phyloP scores from a whole-genome alignment of 331 rosid species.

The Spiraea crenata region DNA sequence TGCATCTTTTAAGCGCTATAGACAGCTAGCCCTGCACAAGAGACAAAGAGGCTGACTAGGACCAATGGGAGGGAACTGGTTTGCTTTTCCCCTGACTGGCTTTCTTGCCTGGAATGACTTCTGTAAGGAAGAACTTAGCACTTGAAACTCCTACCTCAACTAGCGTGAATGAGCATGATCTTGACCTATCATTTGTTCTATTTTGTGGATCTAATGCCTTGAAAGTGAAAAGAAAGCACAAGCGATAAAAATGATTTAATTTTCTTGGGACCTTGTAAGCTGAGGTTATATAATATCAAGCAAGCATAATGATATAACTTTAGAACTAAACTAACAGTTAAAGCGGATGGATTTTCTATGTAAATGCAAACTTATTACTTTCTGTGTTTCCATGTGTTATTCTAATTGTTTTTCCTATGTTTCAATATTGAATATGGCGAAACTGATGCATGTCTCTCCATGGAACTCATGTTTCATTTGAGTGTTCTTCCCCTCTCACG shows the following conservation, averaged over 20 bases:
- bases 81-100: too few species aligned
- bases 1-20: too few species aligned
- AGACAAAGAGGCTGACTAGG: too few species aligned
- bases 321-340: background rate
- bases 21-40: too few species aligned
- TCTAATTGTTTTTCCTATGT: slow-evolving; percentile 27
- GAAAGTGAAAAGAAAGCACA: too few species aligned
- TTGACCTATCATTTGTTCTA: too few species aligned
- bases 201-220: too few species aligned
- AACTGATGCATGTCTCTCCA: slow-evolving; percentile 97
- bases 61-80: too few species aligned
- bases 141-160: too few species aligned
- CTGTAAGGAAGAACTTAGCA: too few species aligned
- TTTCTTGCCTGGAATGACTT: too few species aligned
- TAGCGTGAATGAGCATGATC: too few species aligned
- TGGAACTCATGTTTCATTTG: slow-evolving; percentile 98
- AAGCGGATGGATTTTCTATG: background rate
- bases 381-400: slow-evolving; percentile 2
- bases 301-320: background rate
- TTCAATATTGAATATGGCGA: slow-evolving; percentile 87
- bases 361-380: background rate
- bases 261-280: background rate
- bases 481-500: slow-evolving; percentile 96
- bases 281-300: background rate
- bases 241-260: background rate